Evolutionary conservation across 2,329 filamentous ascomycete species (phyloP).

Genomic region (Ilyonectria sp.): DNA sequence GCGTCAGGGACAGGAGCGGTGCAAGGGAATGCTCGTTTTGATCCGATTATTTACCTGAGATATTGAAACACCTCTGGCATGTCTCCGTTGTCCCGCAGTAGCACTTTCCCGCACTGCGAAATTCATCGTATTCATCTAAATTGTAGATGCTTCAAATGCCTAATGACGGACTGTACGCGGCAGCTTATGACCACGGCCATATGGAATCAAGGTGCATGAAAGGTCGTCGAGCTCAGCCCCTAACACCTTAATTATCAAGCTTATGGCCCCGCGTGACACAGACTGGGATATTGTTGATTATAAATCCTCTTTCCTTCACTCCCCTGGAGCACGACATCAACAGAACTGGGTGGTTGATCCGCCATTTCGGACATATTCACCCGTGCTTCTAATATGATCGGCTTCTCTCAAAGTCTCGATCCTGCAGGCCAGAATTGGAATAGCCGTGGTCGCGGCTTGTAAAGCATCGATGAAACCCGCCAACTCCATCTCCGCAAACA

Average conservation of each 20-base stretch:
- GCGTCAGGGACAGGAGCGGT: conserved; percentile 1
- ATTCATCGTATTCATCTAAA: not conserved
- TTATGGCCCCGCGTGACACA: not conserved
- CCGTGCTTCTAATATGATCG: too few relatives aligned
- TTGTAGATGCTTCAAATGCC: not conserved
- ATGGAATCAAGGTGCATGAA: not conserved
- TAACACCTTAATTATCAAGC: not conserved
- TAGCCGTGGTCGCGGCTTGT: too few relatives aligned
- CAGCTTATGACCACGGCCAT: not conserved
- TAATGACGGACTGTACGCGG: too few relatives aligned
- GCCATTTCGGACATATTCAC: not conserved
- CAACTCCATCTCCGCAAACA: too few relatives aligned
- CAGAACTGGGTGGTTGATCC: not conserved
- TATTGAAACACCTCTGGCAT: not conserved
- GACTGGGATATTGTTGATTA: not conserved
- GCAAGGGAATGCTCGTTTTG: conserved; percentile 17
- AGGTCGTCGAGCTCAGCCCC: not conserved
- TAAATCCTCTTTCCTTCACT: not conserved
- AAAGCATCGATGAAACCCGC: too few relatives aligned
- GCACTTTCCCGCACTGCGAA: not conserved
- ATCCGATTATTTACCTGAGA: not conserved
- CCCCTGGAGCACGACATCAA: not conserved
- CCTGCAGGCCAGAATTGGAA: too few relatives aligned
- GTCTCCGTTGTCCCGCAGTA: not conserved
- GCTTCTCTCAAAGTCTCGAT: too few relatives aligned